These are phyloP conservation scores for Cladosporium sp. DNA, from an alignment of 2,329 filamentous ascomycete species.

Conservation along the genomic window DNA sequence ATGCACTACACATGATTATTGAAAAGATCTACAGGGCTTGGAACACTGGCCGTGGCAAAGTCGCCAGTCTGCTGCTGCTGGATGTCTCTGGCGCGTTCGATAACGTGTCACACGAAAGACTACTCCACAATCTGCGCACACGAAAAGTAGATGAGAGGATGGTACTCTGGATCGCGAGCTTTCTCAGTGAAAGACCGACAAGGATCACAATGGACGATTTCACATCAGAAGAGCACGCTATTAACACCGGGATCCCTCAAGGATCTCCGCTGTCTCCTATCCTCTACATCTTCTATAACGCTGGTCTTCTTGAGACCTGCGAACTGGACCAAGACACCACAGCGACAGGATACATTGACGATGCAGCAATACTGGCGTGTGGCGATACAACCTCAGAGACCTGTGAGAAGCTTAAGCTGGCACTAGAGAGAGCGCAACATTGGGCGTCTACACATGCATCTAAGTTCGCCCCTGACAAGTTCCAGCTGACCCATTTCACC, in stretches of 20 bases:
- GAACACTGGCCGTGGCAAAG: not conserved
- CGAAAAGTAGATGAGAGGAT: slow-evolving; percentile 26
- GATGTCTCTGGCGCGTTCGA: slow-evolving; percentile 31
- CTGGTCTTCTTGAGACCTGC: slow-evolving; percentile 24
- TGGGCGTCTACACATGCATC: slow-evolving; percentile 4
- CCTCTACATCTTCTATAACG: slow-evolving; percentile 33
- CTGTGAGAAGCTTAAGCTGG: slow-evolving; percentile 2
- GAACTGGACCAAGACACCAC: not conserved
- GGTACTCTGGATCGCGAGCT: slow-evolving; percentile 21
- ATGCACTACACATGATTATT: not conserved
- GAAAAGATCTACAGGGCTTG: not conserved
- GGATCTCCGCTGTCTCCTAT: slow-evolving; percentile 31
- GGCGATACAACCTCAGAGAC: slow-evolving; percentile 5
- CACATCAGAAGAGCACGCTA: slow-evolving; percentile 10
- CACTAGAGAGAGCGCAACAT: not conserved
- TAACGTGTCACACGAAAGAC: slow-evolving; percentile 34
- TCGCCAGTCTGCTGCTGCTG: slow-evolving; percentile 29
- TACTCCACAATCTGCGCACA: slow-evolving; percentile 31
- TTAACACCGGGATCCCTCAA: slow-evolving; percentile 26
- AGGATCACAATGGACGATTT: not conserved
- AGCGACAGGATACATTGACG: slow-evolving; percentile 10
- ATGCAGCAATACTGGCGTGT: slow-evolving; percentile 10
- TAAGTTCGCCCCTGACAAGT: slow-evolving; percentile 12
- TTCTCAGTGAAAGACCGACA: slow-evolving; percentile 21
- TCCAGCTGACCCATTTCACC: slow-evolving; percentile 5